phyloP scores from a whole-genome alignment of 495 filamentous ascomycete species.

The Entonaema liquescens region DNA sequence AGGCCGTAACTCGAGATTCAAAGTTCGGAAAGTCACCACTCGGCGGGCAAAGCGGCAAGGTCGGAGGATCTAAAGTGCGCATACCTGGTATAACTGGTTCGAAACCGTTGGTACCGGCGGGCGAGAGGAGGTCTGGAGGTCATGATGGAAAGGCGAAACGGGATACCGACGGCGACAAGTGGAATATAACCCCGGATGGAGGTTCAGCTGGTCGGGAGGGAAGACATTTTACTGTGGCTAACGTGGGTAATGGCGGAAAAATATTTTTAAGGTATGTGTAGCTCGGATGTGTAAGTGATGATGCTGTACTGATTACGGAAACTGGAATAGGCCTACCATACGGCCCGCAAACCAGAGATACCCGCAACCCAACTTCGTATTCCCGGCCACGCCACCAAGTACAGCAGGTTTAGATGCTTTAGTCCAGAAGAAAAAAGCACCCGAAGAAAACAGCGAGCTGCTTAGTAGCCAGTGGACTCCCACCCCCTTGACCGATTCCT shows the following conservation, averaged over 20 bases:
- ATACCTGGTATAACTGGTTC: slow-evolving; percentile 40
- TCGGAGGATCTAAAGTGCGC: slow-evolving; percentile 44
- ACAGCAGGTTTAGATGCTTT: slow-evolving; percentile 63
- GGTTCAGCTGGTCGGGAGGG: slow-evolving; percentile 65
- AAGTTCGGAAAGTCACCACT: slow-evolving; percentile 38
- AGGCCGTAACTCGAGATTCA: slow-evolving; percentile 22
- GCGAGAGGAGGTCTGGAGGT: slow-evolving; percentile 50
- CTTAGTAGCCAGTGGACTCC: slow-evolving; percentile 52
- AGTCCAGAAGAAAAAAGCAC: slow-evolving; percentile 42
- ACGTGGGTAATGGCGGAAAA: slow-evolving; percentile 91
- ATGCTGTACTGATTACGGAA: slow-evolving; percentile 8
- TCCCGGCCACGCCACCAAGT: slow-evolving; percentile 65
- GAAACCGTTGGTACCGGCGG: slow-evolving; percentile 54
- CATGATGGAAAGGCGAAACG: slow-evolving; percentile 51
- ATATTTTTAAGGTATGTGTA: slow-evolving; percentile 88
- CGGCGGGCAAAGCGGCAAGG: slow-evolving; percentile 18
- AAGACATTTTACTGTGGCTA: slow-evolving; percentile 90
- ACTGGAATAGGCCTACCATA: slow-evolving; percentile 62
- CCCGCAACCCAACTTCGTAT: slow-evolving; percentile 66
- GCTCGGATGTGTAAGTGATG: slow-evolving; percentile 15
- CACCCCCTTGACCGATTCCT: slow-evolving; percentile 44
- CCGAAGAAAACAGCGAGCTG: slow-evolving; percentile 56
- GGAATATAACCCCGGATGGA: slow-evolving; percentile 60
- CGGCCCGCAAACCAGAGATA: slow-evolving; percentile 66
- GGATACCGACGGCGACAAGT: slow-evolving; percentile 51